Conservation (phyloP, 495 filamentous ascomycete species). For the Astrothelium subdiscretum region DNA sequence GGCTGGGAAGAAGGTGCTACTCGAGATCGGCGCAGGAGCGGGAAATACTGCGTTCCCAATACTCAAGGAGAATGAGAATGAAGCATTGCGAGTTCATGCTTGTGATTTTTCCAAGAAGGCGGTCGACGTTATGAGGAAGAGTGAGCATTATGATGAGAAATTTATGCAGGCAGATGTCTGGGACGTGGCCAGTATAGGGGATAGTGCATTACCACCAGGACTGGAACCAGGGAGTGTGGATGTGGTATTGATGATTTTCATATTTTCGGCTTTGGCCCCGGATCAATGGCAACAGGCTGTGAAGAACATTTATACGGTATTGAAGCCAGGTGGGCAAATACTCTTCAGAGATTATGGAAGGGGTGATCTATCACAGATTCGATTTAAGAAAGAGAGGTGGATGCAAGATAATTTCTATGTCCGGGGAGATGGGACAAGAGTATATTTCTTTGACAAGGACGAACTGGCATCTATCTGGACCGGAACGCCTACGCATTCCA, state of each 20-base stretch:
- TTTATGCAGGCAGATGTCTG: constrained; percentile 79
- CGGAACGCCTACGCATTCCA: constrained; percentile 12
- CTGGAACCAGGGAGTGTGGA: constrained; percentile 69
- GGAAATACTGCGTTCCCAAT: constrained; percentile 95
- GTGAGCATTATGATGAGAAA: constrained; percentile 51
- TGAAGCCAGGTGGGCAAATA: constrained; percentile 82
- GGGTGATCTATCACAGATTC: constrained; percentile 89
- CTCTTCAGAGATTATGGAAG: constrained; percentile 93
- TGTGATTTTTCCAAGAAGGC: constrained; percentile 90
- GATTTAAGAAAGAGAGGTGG: constrained; percentile 88
- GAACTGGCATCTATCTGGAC: constrained; percentile 73
- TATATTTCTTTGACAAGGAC: constrained; percentile 90
- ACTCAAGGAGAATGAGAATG: constrained; percentile 67
- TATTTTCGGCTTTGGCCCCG: constrained; percentile 85
- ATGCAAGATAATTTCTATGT: constrained; percentile 96
- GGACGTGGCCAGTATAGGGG: constrained; percentile 59
- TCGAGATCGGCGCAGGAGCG: constrained; percentile 91
- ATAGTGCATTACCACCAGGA: constrained; percentile 51
- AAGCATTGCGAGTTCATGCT: constrained; percentile 66
- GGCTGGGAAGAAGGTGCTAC: constrained; percentile 49
- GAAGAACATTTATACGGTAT: constrained; percentile 61
- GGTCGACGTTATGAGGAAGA: constrained; percentile 72
- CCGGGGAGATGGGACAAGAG: constrained; percentile 85
- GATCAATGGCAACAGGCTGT: constrained; percentile 75
- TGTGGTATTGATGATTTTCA: constrained; percentile 86